Conservation (phyloP, 2,329 filamentous ascomycete genomes). For the Daldinia sp. region DNA sequence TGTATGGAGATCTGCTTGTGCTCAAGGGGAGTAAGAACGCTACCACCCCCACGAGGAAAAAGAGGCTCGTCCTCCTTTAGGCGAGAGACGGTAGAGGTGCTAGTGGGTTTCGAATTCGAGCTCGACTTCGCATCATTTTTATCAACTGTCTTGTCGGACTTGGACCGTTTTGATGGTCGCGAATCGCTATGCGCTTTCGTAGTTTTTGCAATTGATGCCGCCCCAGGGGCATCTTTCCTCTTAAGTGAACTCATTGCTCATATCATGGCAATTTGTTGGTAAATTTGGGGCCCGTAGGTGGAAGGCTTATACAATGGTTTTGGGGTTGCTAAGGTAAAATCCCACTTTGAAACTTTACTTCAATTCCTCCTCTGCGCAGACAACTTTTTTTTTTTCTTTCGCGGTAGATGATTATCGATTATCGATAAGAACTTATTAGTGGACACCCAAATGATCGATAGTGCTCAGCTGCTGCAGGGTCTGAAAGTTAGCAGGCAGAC, state of each 20-base stretch:
- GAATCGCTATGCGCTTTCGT: slow-evolving; percentile 61
- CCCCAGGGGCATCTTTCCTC: slow-evolving; percentile 68
- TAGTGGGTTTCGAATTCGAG: slow-evolving; percentile 46
- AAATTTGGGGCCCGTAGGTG: slow-evolving; percentile 16
- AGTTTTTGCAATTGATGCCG: slow-evolving; percentile 62
- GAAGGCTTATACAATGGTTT: slow-evolving; percentile 17
- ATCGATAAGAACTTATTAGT: slow-evolving; percentile 31
- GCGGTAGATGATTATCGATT: slow-evolving; percentile 25
- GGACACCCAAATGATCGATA: not conserved
- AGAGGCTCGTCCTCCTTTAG: slow-evolving; percentile 84
- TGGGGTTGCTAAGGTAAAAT: slow-evolving; percentile 23
- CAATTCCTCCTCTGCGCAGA: slow-evolving; percentile 19
- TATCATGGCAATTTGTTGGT: slow-evolving; percentile 46
- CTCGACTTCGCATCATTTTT: slow-evolving; percentile 52
- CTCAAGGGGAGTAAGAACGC: slow-evolving; percentile 90
- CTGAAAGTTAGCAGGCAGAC: not conserved
- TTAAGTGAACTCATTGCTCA: slow-evolving; percentile 67
- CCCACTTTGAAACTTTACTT: slow-evolving; percentile 19
- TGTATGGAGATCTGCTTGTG: slow-evolving; percentile 97
- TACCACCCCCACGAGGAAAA: slow-evolving; percentile 93
- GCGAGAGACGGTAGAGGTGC: slow-evolving; percentile 57
- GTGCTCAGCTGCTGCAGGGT: slow-evolving; percentile 15
- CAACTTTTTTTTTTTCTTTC: slow-evolving; percentile 35
- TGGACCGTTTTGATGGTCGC: slow-evolving; percentile 63
- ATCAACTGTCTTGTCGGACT: slow-evolving; percentile 52